phyloP scores from a whole-genome alignment of 83 land plant species.

The Picea mariana region DNA sequence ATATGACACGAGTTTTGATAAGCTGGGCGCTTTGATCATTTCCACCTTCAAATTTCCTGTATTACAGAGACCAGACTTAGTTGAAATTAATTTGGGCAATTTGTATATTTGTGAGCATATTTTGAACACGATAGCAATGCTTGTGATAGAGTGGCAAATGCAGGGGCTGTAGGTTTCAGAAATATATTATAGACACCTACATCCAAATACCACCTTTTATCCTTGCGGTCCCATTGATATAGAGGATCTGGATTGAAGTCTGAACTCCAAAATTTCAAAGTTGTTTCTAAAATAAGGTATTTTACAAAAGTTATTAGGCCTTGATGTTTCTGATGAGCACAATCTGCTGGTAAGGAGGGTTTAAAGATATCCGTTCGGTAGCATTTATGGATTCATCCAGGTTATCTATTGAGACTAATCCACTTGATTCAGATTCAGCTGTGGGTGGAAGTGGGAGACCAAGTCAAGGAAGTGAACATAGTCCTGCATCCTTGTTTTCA shows the following conservation, averaged over 20 bases:
- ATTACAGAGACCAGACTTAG: no score
- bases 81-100: not conserved
- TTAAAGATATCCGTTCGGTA: not conserved
- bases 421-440: not conserved
- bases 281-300: not conserved
- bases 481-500: slow-evolving; percentile 5
- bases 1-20: not conserved
- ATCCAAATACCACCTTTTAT: not conserved
- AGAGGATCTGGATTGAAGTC: no score
- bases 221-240: not conserved
- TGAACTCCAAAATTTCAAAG: not conserved
- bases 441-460: not conserved
- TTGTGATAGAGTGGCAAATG: not conserved
- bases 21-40: not conserved
- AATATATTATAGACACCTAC: not conserved
- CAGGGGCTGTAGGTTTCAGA: not conserved
- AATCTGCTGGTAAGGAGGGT: slow-evolving; percentile 6
- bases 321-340: not conserved
- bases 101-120: not conserved
- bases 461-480: not conserved
- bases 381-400: slow-evolving; percentile 1
- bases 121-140: not conserved
- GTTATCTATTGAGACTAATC: not conserved
- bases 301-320: not conserved
- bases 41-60: no score